These are phyloP conservation scores for Paratrimastix pyriformis DNA, from an alignment of 78 protist genomes.

Conservation along the genomic window DNA sequence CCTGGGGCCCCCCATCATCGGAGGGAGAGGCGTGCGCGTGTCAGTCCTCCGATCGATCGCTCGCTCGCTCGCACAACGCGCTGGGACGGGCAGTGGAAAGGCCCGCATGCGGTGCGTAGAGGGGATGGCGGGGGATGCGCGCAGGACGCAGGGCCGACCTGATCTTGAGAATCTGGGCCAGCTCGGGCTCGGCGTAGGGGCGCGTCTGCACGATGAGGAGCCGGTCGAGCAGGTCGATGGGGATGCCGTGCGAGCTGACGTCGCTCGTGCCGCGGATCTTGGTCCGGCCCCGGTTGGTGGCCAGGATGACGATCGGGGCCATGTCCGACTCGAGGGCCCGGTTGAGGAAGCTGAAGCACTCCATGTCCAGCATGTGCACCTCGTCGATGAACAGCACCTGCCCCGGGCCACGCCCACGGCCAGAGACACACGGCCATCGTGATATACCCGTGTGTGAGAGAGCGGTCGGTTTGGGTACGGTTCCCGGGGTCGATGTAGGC, in stretches of 20 bases:
- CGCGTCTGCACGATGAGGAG: slow-evolving; percentile 62
- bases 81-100: background rate
- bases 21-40: background rate
- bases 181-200: slow-evolving; percentile 56
- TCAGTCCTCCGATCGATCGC: no score
- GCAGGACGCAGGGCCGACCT: background rate
- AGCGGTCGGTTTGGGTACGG: no score
- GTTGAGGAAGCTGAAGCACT: slow-evolving; percentile 95
- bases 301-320: slow-evolving; percentile 90
- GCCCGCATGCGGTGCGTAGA: background rate
- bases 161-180: slow-evolving; percentile 24
- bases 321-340: slow-evolving; percentile 85
- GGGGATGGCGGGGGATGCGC: background rate
- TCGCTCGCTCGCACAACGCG: background rate
- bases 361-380: slow-evolving; percentile 97
- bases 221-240: slow-evolving; percentile 91
- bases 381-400: slow-evolving; percentile 92
- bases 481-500: no score
- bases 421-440: no score
- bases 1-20: background rate
- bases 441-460: background rate
- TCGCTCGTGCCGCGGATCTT: slow-evolving; percentile 84
- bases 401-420: no score
- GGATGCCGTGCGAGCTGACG: slow-evolving; percentile 94
- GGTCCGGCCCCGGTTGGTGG: slow-evolving; percentile 87